A percentile compares a stretch with the other conserved stretches of the same genome.
phyloP scores from a whole-genome alignment of 768 basidiomycete genomes.

The Lentinula edodes region DNA sequence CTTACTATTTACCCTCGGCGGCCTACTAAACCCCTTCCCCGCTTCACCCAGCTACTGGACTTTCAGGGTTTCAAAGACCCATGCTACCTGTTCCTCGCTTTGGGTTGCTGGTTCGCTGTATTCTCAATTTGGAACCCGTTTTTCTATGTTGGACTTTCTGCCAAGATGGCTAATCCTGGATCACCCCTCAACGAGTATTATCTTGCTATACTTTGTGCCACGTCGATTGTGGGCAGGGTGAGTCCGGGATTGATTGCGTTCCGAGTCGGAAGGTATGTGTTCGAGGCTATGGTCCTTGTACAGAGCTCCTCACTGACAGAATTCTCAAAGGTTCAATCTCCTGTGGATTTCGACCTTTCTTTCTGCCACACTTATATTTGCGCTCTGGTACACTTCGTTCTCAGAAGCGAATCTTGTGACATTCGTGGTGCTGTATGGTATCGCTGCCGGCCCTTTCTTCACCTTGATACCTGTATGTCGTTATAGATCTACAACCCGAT shows the following conservation, averaged over 20 bases:
- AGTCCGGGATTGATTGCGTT: slow-evolving; percentile 17
- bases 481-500: background rate
- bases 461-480: slow-evolving; percentile 15
- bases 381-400: slow-evolving; percentile 18
- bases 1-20: slow-evolving; percentile 19
- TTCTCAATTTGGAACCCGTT: slow-evolving; percentile 20
- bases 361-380: slow-evolving; percentile 18
- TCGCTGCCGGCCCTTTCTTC: slow-evolving; percentile 21
- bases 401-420: slow-evolving; percentile 15
- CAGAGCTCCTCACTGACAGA: background rate
- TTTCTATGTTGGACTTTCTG: slow-evolving; percentile 22
- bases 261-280: slow-evolving; percentile 17
- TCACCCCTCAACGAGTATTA: slow-evolving; percentile 18
- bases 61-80: slow-evolving; percentile 18
- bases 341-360: slow-evolving; percentile 11
- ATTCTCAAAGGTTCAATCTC: slow-evolving; percentile 15
- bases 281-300: background rate
- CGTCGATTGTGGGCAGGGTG: slow-evolving; percentile 20
- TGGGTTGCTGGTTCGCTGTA: slow-evolving; percentile 17
- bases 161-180: slow-evolving; percentile 12
- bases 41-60: slow-evolving; percentile 14
- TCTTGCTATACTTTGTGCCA: slow-evolving; percentile 19
- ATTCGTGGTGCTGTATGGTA: slow-evolving; percentile 19
- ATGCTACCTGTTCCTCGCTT: slow-evolving; percentile 13
- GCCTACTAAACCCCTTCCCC: slow-evolving; percentile 16